phyloP scores from a whole-genome alignment of 179 eudicot species.

The Beta lomatogona region DNA sequence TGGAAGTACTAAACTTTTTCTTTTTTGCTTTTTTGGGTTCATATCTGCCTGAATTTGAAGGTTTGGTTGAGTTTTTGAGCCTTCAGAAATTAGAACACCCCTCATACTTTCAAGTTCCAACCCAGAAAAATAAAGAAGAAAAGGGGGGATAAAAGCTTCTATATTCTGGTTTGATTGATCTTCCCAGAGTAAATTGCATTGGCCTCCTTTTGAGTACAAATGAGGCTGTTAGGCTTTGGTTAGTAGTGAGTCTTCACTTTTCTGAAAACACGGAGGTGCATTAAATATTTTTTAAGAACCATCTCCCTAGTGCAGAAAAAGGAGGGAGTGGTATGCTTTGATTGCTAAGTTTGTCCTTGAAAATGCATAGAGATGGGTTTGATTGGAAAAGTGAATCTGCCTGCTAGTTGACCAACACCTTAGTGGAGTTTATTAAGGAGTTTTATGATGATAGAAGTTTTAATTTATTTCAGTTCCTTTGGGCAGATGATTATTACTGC shows the following conservation, averaged over 20 bases:
- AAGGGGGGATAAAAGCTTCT: not conserved
- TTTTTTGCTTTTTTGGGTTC: too few species aligned
- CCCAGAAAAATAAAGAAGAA: not conserved
- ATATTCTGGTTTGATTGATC: not conserved
- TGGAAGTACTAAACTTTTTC: not conserved
- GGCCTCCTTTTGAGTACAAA: not conserved
- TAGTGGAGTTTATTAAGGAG: not conserved
- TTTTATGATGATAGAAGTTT: slow-evolving; percentile 4
- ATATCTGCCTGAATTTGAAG: not conserved
- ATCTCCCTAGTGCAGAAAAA: not conserved
- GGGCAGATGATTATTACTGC: slow-evolving; percentile 73
- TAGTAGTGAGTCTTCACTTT: too few species aligned
- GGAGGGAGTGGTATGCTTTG: too few species aligned
- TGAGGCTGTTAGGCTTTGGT: slow-evolving; percentile 6
- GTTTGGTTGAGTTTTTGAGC: not conserved
- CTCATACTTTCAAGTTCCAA: too few species aligned
- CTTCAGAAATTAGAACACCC: too few species aligned
- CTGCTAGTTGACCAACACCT: not conserved
- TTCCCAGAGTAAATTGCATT: not conserved
- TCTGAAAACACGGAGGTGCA: not conserved
- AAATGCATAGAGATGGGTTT: not conserved
- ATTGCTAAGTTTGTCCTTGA: not conserved
- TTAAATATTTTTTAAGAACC: not conserved
- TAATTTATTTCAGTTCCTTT: not conserved
- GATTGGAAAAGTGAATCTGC: not conserved